These are phyloP conservation scores for Trichoderma aggressivum DNA, from an alignment of 2,329 filamentous ascomycete genomes.

Conservation along the genomic window DNA sequence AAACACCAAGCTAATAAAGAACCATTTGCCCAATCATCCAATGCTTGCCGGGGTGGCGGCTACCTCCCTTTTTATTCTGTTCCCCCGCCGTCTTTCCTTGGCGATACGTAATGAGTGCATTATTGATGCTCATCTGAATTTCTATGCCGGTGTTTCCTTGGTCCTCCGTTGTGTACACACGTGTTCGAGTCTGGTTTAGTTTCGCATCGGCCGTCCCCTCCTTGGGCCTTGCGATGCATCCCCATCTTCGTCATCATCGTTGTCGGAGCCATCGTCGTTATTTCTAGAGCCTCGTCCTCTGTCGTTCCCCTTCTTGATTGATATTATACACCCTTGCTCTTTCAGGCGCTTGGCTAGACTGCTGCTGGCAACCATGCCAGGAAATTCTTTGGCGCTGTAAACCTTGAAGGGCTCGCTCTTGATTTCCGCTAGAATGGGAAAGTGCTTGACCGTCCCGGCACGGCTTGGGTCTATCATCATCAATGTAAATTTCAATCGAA, in stretches of 20 bases:
- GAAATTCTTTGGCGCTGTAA: constrained; percentile 82
- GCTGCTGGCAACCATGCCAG: constrained; percentile 77
- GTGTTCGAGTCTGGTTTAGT: constrained; percentile 1
- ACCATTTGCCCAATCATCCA: constrained; percentile 1
- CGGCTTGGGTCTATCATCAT: constrained; percentile 64
- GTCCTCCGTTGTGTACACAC: background rate
- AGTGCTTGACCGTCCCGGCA: constrained; percentile 44
- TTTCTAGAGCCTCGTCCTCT: constrained; percentile 17
- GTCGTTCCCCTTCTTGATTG: constrained; percentile 75
- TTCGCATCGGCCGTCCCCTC: constrained; percentile 19
- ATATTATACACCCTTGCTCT: constrained; percentile 77
- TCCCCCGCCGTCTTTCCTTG: background rate
- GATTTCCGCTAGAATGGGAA: constrained; percentile 48
- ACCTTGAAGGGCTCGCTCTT: constrained; percentile 73
- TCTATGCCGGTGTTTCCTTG: background rate
- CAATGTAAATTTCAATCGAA: constrained; percentile 69
- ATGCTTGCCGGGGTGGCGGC: background rate
- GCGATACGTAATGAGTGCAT: background rate
- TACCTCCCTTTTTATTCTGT: background rate
- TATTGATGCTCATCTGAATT: background rate
- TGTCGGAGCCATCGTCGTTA: constrained; percentile 20
- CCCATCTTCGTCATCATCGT: constrained; percentile 21
- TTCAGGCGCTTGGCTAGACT: constrained; percentile 70
- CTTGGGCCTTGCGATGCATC: constrained; percentile 18
- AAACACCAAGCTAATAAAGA: background rate